phyloP scores from a whole-genome alignment of 2,329 filamentous ascomycete genomes.

The Ceratocystis cubensis region DNA sequence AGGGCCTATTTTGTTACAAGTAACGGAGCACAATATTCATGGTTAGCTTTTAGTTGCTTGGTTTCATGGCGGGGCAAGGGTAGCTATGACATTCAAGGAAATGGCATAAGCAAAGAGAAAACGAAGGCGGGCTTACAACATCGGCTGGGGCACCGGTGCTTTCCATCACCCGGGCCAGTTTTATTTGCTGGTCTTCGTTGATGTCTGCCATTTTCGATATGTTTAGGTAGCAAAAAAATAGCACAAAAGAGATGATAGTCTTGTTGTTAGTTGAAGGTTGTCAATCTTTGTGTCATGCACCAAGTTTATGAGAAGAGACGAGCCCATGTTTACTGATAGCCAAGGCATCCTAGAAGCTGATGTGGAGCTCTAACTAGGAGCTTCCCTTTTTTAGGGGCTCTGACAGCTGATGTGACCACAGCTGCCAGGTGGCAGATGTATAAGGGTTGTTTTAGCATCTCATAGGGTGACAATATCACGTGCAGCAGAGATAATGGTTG shows the following conservation, averaged over 20 bases:
- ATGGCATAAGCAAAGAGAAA: background rate
- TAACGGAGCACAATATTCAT: background rate
- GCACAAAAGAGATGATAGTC: background rate
- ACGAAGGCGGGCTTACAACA: background rate
- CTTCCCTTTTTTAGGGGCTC: background rate
- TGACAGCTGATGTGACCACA: background rate
- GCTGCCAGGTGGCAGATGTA: background rate
- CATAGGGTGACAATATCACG: too few relatives aligned
- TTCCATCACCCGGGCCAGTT: constrained; percentile 16
- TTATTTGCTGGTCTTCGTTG: constrained; percentile 11
- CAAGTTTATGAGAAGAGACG: background rate
- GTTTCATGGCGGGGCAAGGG: background rate
- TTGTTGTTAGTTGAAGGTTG: background rate
- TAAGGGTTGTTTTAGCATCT: background rate
- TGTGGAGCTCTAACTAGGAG: constrained; percentile 12
- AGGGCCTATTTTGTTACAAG: constrained; percentile 40
- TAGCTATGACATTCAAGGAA: background rate
- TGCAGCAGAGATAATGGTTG: too few relatives aligned
- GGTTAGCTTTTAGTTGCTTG: background rate
- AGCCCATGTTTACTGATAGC: background rate
- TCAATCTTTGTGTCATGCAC: background rate
- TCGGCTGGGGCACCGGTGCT: background rate
- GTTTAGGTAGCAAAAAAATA: background rate
- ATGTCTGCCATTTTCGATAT: background rate
- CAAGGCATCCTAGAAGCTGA: constrained; percentile 16